Conservation (phyloP, 129 eudicot species). For the Saussurea involucrata region DNA sequence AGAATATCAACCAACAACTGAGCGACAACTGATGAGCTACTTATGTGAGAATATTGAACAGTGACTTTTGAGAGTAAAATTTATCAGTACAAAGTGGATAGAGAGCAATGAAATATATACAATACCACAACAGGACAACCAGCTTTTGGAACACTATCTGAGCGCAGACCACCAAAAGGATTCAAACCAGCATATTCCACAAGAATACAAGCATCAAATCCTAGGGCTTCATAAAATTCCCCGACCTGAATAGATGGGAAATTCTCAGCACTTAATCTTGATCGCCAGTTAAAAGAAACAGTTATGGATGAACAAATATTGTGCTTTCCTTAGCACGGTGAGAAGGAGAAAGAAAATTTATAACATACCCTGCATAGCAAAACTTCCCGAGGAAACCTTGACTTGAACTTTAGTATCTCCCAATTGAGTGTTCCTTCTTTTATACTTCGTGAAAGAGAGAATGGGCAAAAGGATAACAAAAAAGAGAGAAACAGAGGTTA, state of each 20-base stretch:
- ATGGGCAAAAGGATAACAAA: background rate
- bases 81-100: background rate
- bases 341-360: background rate
- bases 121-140: conserved; percentile 95
- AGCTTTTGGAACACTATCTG: conserved; percentile 89
- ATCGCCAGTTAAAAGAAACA: background rate
- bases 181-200: conserved; percentile 97
- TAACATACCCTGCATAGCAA: conserved; percentile 80
- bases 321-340: background rate
- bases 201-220: conserved; percentile 93
- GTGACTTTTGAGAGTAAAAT: background rate
- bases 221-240: conserved; percentile 94
- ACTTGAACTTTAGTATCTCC: conserved; percentile 85
- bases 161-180: conserved; percentile 92
- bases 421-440: conserved; percentile 90
- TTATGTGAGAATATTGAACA: background rate
- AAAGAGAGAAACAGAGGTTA: background rate
- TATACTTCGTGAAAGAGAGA: conserved; percentile 39
- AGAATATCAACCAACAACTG: background rate
- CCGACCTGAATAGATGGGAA: conserved; percentile 59
- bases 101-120: background rate
- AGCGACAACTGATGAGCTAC: background rate
- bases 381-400: conserved; percentile 98
- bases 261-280: background rate
- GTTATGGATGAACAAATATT: background rate